Evolutionary conservation across 257 asterid species (phyloP).

Genomic region (Thymus quinquecostatus): DNA sequence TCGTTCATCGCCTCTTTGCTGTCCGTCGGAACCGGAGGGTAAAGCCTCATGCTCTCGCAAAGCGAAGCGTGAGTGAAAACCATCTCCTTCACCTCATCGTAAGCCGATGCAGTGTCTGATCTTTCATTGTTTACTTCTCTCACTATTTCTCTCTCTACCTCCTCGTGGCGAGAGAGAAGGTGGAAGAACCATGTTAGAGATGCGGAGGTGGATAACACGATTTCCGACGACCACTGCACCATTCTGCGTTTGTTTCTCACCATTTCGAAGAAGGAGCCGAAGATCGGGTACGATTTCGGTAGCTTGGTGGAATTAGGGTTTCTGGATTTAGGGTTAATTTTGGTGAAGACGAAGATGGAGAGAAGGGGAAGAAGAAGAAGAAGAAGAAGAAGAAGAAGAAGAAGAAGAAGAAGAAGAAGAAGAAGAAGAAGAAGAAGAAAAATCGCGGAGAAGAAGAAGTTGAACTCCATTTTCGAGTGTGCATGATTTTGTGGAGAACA

Average conservation of each 20-base stretch:
- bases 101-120: conserved; percentile 27
- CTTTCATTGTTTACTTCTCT: conserved; percentile 32
- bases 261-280: neutral
- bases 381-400: too few species aligned
- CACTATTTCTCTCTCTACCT: conserved; percentile 41
- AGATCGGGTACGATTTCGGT: too few species aligned
- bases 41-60: conserved; percentile 56
- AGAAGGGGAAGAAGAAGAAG: too few species aligned
- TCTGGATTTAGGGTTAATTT: too few species aligned
- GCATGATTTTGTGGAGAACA: too few species aligned
- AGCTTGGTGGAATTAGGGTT: too few species aligned
- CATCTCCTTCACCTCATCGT: conserved; percentile 58
- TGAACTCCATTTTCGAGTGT: too few species aligned
- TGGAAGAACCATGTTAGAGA: conserved; percentile 56
- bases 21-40: conserved; percentile 58
- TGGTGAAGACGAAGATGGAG: too few species aligned
- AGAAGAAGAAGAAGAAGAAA: too few species aligned
- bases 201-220: conserved; percentile 38
- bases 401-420: too few species aligned
- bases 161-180: conserved; percentile 37
- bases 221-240: conserved; percentile 49
- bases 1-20: conserved; percentile 36
- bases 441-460: too few species aligned
- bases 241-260: conserved; percentile 23
- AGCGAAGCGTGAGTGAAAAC: conserved; percentile 38